Base-by-base conservation (phyloP, 2,329 filamentous ascomycete species). In the Alternaria sp. region DNA sequence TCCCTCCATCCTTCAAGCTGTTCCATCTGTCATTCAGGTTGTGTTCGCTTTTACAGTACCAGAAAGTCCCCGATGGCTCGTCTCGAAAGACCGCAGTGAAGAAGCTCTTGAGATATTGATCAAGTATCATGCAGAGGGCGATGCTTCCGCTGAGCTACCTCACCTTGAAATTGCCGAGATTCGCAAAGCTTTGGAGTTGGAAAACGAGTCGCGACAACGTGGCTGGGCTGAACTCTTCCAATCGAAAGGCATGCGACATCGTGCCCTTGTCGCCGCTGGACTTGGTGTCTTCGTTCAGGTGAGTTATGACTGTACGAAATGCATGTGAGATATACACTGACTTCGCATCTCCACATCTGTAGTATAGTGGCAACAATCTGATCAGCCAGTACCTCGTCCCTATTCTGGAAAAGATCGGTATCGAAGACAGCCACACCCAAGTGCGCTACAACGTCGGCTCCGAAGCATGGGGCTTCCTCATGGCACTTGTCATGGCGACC, bases 111-210 rank as follows among this genome's bases (percentile, higher is more conserved):
- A 81, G 1, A 85, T 89, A 3, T 80, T 92, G 4, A 84, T 87
- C 60, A 86, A 88, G 68, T 87, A 88, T 66, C 89, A 91, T 67
- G 88, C 84, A 8, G 86, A 87, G 36, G 88, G 88, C 79, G 88
- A 75, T 74, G 75, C 64, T 76, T 84, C 75, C 1, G 32, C 62
- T 63, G 77, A 85, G 12, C 85, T 87, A 0, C 89, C 91, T 4
- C 86, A 89, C 65, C 87, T 88, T 68, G 87, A 91, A 73, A 88
- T 85, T 72, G 85, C 84, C 43, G 88, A 91, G 77, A 91, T 91
- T 75, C 85, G 84, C 63, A 83, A 88, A 68, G 88, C 87, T 5
- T 85, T 91, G 49, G 78, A 81, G 43, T 78, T 88, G 57, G 89
- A 91, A 70, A 84, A 84, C 62, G 77, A 83, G 20, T 80, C 79